Conservation (phyloP, 345 rosid species). For the Streptanthus diversifolius region DNA sequence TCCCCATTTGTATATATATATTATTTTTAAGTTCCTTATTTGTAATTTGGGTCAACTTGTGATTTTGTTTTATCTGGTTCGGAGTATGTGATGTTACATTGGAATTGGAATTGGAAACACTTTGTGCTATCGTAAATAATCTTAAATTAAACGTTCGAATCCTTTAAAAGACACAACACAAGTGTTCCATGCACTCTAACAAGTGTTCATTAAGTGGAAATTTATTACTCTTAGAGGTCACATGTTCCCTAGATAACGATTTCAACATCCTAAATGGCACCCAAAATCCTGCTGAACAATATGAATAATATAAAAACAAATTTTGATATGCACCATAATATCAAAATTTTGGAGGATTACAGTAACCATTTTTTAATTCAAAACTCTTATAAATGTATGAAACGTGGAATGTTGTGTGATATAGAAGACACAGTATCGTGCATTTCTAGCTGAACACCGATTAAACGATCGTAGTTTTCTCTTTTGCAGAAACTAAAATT, state of each 20-base stretch:
- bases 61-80: background rate
- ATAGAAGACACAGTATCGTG: background rate
- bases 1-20: background rate
- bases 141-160: background rate
- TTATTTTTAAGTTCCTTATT: background rate
- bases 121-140: background rate
- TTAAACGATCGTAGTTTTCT: background rate
- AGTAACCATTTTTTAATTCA: background rate
- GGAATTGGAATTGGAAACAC: background rate
- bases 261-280: background rate
- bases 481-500: background rate
- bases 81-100: background rate
- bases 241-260: background rate
- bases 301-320: background rate
- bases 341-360: background rate
- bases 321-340: background rate
- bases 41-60: background rate
- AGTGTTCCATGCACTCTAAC: background rate
- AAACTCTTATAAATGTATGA: background rate
- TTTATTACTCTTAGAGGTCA: background rate
- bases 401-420: background rate
- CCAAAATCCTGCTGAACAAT: background rate
- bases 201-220: background rate
- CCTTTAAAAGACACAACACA: background rate
- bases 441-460: background rate